A percentile compares a stretch with the other conserved stretches of the same genome.
Evolutionary conservation across 257 asterid species (phyloP).

Genomic region (Solanum etuberosum): DNA sequence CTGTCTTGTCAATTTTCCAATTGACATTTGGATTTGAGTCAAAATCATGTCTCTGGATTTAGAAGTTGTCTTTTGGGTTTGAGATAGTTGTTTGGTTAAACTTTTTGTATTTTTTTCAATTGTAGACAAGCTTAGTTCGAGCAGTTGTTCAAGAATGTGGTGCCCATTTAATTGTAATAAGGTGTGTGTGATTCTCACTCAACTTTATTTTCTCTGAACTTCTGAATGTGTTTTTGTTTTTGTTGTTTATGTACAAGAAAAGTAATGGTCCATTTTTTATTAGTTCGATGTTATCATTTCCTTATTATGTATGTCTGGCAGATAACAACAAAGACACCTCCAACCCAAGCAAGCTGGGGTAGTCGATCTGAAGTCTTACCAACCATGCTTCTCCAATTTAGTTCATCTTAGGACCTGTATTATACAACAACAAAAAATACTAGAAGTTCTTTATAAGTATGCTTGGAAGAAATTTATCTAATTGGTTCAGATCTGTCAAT

Average conservation of each 20-base stretch:
- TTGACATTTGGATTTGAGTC: not conserved
- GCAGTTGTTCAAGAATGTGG: constrained; percentile 90
- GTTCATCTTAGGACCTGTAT: not conserved
- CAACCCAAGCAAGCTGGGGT: not conserved
- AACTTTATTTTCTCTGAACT: not conserved
- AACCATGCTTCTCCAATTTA: not conserved
- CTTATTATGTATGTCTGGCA: not conserved
- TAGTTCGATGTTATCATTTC: not conserved
- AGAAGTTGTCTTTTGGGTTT: not conserved
- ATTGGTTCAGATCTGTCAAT: not conserved
- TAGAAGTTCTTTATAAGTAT: not conserved
- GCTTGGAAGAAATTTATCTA: not conserved
- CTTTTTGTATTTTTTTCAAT: not conserved
- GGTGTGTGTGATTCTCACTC: constrained; percentile 27
- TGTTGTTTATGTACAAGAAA: not conserved
- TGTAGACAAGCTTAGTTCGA: constrained; percentile 94
- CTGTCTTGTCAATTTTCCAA: not conserved
- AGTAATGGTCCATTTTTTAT: not conserved
- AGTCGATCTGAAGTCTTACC: not conserved
- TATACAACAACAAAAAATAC: not conserved
- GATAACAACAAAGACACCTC: not conserved
- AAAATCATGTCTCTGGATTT: not conserved
- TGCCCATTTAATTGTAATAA: constrained; percentile 66
- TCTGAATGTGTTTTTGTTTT: not conserved
- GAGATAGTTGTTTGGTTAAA: not conserved